These are phyloP conservation scores for Geosmithia morbida DNA, from an alignment of 2,329 filamentous ascomycete species.

Conservation along the genomic window DNA sequence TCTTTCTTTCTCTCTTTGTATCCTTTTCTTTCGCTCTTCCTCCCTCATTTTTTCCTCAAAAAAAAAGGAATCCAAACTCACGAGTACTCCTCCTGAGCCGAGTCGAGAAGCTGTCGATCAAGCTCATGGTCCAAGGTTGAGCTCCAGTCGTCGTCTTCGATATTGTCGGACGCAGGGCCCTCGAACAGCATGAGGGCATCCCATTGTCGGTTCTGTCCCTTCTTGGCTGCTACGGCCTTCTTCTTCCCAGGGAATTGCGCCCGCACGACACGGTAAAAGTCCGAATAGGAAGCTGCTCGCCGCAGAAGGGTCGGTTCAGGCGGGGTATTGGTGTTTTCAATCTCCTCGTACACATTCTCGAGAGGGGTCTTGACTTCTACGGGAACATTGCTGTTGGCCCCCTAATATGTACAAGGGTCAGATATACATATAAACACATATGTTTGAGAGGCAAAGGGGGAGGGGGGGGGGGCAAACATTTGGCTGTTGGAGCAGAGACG, in stretches of 20 bases:
- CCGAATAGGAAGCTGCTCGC: constrained; percentile 61
- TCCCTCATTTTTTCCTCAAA: too few species aligned
- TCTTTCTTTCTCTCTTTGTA: too few species aligned
- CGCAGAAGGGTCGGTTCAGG: constrained; percentile 51
- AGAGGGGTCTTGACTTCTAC: constrained; percentile 38
- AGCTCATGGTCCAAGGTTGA: constrained; percentile 18
- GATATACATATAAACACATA: not conserved
- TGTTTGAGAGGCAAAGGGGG: not conserved
- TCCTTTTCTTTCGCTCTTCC: too few species aligned
- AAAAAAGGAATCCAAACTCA: constrained; percentile 24
- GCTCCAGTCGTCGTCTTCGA: constrained; percentile 9
- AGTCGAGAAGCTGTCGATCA: constrained; percentile 57
- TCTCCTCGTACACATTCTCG: constrained; percentile 42
- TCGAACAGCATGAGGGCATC: constrained; percentile 31
- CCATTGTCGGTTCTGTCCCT: constrained; percentile 24
- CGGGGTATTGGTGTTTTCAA: constrained; percentile 39
- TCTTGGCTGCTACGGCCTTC: constrained; percentile 15
- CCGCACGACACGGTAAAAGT: constrained; percentile 54
- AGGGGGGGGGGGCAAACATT: constrained; percentile 30
- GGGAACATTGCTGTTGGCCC: constrained; percentile 38
- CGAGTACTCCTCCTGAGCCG: constrained; percentile 76
- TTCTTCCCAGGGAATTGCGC: constrained; percentile 34
- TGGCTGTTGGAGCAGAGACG: constrained; percentile 55
- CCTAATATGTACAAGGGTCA: not conserved
- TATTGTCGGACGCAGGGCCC: constrained; percentile 4